These are phyloP conservation scores for Fusarium sp. DNA, from an alignment of 2,329 filamentous ascomycete species.

Conservation along the genomic window DNA sequence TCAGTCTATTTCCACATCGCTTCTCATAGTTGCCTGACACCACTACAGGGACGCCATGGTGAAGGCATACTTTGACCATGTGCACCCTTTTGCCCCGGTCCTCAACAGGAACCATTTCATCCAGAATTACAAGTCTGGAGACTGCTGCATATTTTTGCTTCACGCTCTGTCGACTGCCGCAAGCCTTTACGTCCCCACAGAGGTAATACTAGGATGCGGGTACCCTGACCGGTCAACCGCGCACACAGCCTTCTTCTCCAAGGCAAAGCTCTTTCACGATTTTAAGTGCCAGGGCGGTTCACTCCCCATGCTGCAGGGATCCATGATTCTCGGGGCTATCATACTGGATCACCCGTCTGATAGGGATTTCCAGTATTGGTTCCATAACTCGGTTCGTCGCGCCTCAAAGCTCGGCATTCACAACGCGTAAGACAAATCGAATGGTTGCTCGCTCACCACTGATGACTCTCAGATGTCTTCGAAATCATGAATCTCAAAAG, in stretches of 20 bases:
- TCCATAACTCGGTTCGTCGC: conserved; percentile 34
- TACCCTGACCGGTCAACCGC: conserved; percentile 22
- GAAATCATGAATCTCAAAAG: neutral
- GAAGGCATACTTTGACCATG: conserved; percentile 32
- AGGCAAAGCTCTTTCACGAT: conserved; percentile 39
- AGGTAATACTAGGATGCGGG: conserved; percentile 25
- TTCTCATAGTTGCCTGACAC: accelerated
- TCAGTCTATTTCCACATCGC: accelerated
- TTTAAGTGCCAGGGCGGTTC: conserved; percentile 28
- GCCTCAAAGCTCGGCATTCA: conserved; percentile 16
- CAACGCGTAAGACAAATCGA: neutral
- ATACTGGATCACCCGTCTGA: conserved; percentile 34
- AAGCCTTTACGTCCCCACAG: conserved; percentile 7
- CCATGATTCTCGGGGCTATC: conserved; percentile 18
- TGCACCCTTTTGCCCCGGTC: conserved; percentile 29
- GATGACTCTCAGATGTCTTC: neutral
- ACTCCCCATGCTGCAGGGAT: conserved; percentile 27
- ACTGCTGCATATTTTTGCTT: conserved; percentile 29
- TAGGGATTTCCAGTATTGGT: conserved; percentile 41
- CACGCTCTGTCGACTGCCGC: conserved; percentile 12
- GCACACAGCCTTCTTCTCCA: conserved; percentile 30
- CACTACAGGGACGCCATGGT: conserved; percentile 15
- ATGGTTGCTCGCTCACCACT: accelerated
- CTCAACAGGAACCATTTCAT: conserved; percentile 27
- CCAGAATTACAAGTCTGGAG: conserved; percentile 8